These are phyloP conservation scores for Pelargonium myrrhifolium DNA, from an alignment of 441 rosid genomes.

Conservation along the genomic window DNA sequence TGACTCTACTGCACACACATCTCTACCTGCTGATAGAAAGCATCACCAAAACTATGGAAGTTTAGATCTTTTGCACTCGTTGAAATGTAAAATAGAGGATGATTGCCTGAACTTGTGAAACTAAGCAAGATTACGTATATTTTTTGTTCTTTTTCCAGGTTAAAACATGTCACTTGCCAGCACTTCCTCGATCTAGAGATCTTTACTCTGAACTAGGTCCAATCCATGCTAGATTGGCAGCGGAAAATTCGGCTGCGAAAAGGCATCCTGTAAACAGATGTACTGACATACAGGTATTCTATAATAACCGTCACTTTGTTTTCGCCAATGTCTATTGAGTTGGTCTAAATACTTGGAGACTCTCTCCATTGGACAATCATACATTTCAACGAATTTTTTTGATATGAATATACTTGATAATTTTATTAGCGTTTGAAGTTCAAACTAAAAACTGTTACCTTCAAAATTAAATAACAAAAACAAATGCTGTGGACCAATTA, in stretches of 20 bases:
- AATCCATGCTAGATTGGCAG: conserved; percentile 53
- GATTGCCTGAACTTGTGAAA: neutral
- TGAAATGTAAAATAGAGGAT: neutral
- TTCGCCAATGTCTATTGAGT: neutral
- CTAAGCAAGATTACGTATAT: neutral
- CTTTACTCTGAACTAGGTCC: conserved; percentile 72
- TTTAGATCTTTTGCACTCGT: neutral
- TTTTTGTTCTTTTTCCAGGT: conserved; percentile 34
- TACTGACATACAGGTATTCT: conserved; percentile 72
- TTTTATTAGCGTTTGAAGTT: no score
- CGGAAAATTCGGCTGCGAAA: conserved; percentile 47
- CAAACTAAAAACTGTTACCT: no score
- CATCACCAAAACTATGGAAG: neutral
- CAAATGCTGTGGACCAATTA: no score
- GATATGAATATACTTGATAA: neutral
- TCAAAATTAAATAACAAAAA: no score
- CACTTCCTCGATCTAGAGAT: conserved; percentile 69
- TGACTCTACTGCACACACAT: neutral
- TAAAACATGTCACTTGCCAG: conserved; percentile 52
- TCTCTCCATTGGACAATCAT: neutral
- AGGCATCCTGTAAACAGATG: conserved; percentile 75
- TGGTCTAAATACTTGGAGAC: neutral
- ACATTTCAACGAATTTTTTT: neutral
- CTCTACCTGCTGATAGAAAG: neutral
- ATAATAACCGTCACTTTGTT: neutral